Base-by-base conservation (phyloP, 371 early-diverging fungal genomes). In the Paraphysoderma sedebokerense region DNA sequence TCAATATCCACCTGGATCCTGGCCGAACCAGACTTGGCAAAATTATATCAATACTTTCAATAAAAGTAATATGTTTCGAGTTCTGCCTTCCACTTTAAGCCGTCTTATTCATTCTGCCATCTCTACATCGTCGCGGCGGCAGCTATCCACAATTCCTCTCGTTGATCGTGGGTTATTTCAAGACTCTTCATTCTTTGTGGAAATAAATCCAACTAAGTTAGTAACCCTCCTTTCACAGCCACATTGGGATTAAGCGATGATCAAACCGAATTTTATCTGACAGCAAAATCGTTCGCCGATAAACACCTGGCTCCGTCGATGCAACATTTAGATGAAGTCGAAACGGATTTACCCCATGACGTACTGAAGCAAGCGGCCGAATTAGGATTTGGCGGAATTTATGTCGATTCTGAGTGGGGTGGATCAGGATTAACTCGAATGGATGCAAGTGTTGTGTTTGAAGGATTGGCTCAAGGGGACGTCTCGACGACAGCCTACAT, bases 401-500 rank as follows among this genome's bases (percentile, higher is more conserved):
- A 72, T 44, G 63, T 62, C 22, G 54, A 56, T 30, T 62, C 60
- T 8, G 61, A 66, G 35, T 49, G 55, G 24, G 65, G 68, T 33
- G 66, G 15, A 46, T 46, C n/a, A 7, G 0, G 15, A 22, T 26
- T 8, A 15, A 20, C 47, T 13, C 35, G 4, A 15, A 46, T 44
- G 2, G 1, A n/a, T n/a, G 52, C 61, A 24, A 59, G 56, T 20
- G 64, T 4, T 60, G 57, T 71, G 34, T 71, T 77, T 51, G 78
- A 77, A 47, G 74, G 70, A n/a, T 39, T 77, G 32, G 48, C 65
- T 13, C 64, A 61, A 8, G 76, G 74, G 12, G 60, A 63, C 49
- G 67, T 70, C n/a, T 61, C 67, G 27, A 76, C 75, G 8, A 70
- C 77, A 11, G 78, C 78, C 12, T 75, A 68, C 50, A 53, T 77